Evolutionary conservation across 2,329 filamentous ascomycete species (phyloP).

Genomic region (Alternaria postmessia): DNA sequence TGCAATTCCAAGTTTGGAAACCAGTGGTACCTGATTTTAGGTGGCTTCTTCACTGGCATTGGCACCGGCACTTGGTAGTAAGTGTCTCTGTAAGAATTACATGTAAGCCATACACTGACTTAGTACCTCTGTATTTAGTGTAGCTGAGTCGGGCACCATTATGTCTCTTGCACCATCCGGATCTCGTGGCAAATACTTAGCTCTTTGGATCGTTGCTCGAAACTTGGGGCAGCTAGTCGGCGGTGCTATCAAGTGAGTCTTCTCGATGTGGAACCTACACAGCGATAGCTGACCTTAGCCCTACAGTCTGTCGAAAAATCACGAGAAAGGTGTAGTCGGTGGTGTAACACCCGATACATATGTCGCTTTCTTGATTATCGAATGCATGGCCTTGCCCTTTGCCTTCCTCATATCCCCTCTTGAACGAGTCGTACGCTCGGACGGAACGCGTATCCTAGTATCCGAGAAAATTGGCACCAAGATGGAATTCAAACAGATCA

Average conservation of each 20-base stretch:
- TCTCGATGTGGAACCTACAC: not conserved
- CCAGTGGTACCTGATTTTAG: slow-evolving; percentile 54
- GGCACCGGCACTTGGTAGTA: slow-evolving; percentile 56
- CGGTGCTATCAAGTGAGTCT: slow-evolving; percentile 52
- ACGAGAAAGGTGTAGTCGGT: slow-evolving; percentile 39
- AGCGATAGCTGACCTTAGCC: not conserved
- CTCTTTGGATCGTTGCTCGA: slow-evolving; percentile 58
- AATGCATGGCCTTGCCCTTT: slow-evolving; percentile 57
- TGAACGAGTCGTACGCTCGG: slow-evolving; percentile 56
- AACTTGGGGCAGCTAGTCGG: slow-evolving; percentile 59
- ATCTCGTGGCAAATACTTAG: slow-evolving; percentile 59
- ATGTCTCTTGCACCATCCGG: slow-evolving; percentile 59
- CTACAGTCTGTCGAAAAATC: slow-evolving; percentile 36
- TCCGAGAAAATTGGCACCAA: slow-evolving; percentile 54
- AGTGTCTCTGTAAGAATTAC: no score
- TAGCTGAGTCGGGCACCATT: slow-evolving; percentile 59
- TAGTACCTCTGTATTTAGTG: slow-evolving; percentile 16
- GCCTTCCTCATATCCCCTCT: slow-evolving; percentile 58
- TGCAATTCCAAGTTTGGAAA: slow-evolving; percentile 60
- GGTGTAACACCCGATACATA: slow-evolving; percentile 58
- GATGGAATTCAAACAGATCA: slow-evolving; percentile 52
- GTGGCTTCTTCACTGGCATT: slow-evolving; percentile 38
- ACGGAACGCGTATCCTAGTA: slow-evolving; percentile 55
- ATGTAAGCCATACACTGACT: no score
- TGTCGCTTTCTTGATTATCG: slow-evolving; percentile 58